Conservation (phyloP, 2,329 filamentous ascomycete species). For the Colletotrichum brevisporum region DNA sequence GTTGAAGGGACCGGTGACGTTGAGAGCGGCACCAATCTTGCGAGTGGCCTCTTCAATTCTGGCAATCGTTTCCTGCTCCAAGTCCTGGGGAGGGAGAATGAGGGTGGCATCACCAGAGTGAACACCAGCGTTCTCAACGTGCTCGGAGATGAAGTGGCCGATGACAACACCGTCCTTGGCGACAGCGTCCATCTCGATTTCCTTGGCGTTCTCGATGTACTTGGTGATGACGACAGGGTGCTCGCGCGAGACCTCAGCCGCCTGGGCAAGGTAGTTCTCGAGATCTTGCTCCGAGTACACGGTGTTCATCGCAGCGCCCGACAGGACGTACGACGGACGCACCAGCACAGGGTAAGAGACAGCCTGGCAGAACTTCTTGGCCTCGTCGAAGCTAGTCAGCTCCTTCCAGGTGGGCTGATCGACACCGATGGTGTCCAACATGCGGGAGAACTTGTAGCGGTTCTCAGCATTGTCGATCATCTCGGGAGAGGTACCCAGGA, state of each 20-base stretch:
- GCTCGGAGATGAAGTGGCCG: slow-evolving; percentile 97
- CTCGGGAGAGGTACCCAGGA: slow-evolving; percentile 95
- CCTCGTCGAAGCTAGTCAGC: slow-evolving; percentile 93
- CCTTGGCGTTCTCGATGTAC: slow-evolving; percentile 99
- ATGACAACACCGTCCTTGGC: slow-evolving; percentile 90
- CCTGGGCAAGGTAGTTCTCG: slow-evolving; percentile 89
- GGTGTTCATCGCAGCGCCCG: slow-evolving; percentile 98
- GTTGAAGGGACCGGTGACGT: slow-evolving; percentile 97
- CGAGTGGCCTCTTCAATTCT: slow-evolving; percentile 95
- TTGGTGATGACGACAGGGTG: slow-evolving; percentile 99
- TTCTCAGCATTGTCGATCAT: slow-evolving; percentile 99
- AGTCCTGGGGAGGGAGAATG: slow-evolving; percentile 93
- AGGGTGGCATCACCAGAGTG: slow-evolving; percentile 98
- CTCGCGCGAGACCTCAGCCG: slow-evolving; percentile 92
- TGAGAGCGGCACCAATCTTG: slow-evolving; percentile 94
- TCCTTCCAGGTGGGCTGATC: slow-evolving; percentile 99
- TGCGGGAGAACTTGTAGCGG: slow-evolving; percentile 97
- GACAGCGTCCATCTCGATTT: slow-evolving; percentile 99
- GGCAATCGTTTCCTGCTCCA: slow-evolving; percentile 88
- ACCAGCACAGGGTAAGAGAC: slow-evolving; percentile 96
- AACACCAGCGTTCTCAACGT: slow-evolving; percentile 98
- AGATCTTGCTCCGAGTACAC: slow-evolving; percentile 97
- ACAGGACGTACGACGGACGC: slow-evolving; percentile 95
- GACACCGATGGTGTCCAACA: slow-evolving; percentile 94
- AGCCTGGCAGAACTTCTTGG: slow-evolving; percentile 86